Conservation (phyloP, 495 filamentous ascomycete species). For the Penicillium egyptiacum region DNA sequence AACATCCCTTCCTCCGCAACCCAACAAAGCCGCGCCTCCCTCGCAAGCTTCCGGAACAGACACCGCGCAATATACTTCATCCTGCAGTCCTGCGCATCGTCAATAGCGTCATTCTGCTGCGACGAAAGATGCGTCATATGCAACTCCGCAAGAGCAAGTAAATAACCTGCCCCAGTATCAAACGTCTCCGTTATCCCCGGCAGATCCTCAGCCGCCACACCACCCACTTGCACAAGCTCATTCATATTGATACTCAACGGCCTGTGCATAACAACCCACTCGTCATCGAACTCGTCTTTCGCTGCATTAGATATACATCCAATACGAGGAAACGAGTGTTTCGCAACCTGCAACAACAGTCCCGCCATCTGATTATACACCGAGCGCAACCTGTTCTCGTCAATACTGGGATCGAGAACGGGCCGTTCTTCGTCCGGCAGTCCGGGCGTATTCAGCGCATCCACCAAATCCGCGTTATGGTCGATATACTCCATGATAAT, state of each 20-base stretch:
- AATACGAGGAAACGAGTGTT: background rate
- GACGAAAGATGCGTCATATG: conserved; percentile 40
- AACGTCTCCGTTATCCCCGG: conserved; percentile 13
- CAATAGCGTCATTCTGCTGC: conserved; percentile 42
- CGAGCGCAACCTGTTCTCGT: background rate
- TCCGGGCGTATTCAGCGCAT: conserved; percentile 29
- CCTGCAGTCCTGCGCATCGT: conserved; percentile 37
- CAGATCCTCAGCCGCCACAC: conserved; percentile 6
- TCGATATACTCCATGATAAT: conserved; percentile 48
- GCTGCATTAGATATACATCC: background rate
- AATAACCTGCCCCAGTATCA: conserved; percentile 35
- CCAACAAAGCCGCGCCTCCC: conserved; percentile 21
- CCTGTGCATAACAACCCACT: conserved; percentile 16
- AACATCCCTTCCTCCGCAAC: conserved; percentile 21
- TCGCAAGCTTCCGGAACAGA: conserved; percentile 33
- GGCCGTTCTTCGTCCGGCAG: conserved; percentile 13
- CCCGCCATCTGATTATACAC: conserved; percentile 6
- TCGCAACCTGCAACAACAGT: conserved; percentile 16
- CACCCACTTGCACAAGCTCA: conserved; percentile 19
- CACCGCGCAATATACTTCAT: conserved; percentile 44
- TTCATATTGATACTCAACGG: conserved; percentile 35
- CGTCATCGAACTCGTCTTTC: conserved; percentile 15
- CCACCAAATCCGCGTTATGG: conserved; percentile 28
- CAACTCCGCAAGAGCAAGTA: conserved; percentile 38
- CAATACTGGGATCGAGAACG: conserved; percentile 19